A percentile compares a stretch with the other conserved stretches of the same genome.
phyloP scores from a whole-genome alignment of 495 filamentous ascomycete genomes.

The Entonaema liquescens region DNA sequence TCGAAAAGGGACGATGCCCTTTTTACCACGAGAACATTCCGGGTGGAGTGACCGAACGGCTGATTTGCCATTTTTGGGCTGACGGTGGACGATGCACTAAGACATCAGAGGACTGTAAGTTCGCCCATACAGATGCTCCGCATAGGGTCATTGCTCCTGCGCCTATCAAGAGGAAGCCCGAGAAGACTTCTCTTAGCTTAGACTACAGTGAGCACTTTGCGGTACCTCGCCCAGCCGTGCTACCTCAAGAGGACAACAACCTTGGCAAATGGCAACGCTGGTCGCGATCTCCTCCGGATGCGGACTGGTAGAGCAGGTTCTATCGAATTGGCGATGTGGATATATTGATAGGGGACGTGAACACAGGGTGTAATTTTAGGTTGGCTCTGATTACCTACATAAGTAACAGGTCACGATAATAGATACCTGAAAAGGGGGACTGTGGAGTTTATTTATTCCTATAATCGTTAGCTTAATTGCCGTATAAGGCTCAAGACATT shows the following conservation, averaged over 20 bases:
- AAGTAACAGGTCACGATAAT: too few relatives aligned
- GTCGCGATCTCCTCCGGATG: background rate
- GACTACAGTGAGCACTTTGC: background rate
- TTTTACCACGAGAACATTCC: slow-evolving; percentile 21
- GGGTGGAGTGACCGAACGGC: slow-evolving; percentile 12
- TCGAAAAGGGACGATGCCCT: slow-evolving; percentile 5
- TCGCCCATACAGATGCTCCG: slow-evolving; percentile 24
- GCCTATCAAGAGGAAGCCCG: slow-evolving; percentile 18
- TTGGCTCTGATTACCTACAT: too few relatives aligned
- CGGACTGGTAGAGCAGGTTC: background rate
- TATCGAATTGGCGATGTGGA: background rate
- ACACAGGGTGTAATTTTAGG: background rate
- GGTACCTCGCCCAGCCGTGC: background rate
- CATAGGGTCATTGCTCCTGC: slow-evolving; percentile 13
- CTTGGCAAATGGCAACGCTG: background rate
- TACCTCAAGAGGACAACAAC: background rate
- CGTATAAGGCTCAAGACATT: too few relatives aligned
- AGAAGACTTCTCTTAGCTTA: slow-evolving; percentile 2
- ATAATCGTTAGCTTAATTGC: too few relatives aligned
- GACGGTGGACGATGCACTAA: slow-evolving; percentile 23
- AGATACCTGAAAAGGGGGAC: too few relatives aligned
- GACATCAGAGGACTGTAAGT: slow-evolving; percentile 10
- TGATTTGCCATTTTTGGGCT: slow-evolving; percentile 34
- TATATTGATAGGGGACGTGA: background rate
- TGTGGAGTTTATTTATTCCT: too few relatives aligned